A percentile compares a stretch with the other conserved stretches of the same genome.
phyloP scores from a whole-genome alignment of 2,329 filamentous ascomycete species.

The Alternaria sp. region DNA sequence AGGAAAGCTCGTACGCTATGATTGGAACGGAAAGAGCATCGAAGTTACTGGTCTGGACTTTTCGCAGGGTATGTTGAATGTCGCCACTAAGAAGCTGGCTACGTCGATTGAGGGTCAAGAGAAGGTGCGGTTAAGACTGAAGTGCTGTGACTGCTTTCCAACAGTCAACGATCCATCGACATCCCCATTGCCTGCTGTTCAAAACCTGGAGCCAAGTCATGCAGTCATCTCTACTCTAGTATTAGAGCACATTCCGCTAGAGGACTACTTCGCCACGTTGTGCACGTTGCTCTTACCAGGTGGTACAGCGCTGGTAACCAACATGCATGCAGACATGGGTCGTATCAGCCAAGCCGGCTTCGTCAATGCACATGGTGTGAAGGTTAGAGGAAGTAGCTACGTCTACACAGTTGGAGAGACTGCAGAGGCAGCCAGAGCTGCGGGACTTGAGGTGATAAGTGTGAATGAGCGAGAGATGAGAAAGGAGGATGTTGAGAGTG shows the following conservation, averaged over 20 bases:
- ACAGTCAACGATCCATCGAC: constrained; percentile 18
- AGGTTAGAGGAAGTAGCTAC: constrained; percentile 69
- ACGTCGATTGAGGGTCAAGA: neutral
- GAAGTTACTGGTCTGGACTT: constrained; percentile 65
- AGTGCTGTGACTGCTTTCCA: constrained; percentile 45
- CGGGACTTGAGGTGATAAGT: constrained; percentile 43
- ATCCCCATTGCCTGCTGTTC: constrained; percentile 33
- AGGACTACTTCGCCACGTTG: constrained; percentile 60
- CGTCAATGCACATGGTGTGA: constrained; percentile 60
- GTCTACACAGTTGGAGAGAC: constrained; percentile 64
- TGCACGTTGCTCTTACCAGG: constrained; percentile 54
- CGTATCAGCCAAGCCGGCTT: constrained; percentile 68
- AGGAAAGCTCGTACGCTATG: constrained; percentile 56
- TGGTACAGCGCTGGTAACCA: constrained; percentile 68
- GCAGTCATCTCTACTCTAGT: constrained; percentile 69
- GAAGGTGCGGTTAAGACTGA: constrained; percentile 20
- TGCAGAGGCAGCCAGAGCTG: constrained; percentile 56
- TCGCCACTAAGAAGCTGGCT: constrained; percentile 56
- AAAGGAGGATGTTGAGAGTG: constrained; percentile 40
- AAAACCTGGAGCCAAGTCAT: constrained; percentile 44
- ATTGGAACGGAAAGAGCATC: constrained; percentile 36
- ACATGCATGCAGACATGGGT: constrained; percentile 75
- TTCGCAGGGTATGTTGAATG: constrained; percentile 65
- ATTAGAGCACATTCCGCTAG: constrained; percentile 68
- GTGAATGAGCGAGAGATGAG: constrained; percentile 43